A percentile compares a stretch with the other conserved stretches of the same genome.
phyloP scores from a whole-genome alignment of 257 asterid species.

The Solanum lignicaule region DNA sequence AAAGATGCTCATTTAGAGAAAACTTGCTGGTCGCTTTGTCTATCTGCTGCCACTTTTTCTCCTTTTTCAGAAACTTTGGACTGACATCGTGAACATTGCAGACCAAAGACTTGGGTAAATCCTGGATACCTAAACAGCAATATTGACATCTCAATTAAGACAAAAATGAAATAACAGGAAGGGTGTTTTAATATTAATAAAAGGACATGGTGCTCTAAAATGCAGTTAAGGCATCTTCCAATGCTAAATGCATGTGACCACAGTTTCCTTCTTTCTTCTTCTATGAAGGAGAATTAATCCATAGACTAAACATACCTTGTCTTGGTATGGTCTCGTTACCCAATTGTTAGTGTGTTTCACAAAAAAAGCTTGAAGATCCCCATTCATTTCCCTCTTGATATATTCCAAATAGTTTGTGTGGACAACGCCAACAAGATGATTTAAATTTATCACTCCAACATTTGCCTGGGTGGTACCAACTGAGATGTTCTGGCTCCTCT shows the following conservation, averaged over 20 bases:
- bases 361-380: conserved; percentile 80
- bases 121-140: conserved; percentile 62
- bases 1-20: conserved; percentile 91
- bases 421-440: conserved; percentile 86
- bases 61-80: conserved; percentile 78
- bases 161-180: neutral
- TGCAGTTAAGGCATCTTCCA: neutral
- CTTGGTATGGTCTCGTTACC: conserved; percentile 72
- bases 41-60: conserved; percentile 68
- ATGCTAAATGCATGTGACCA: neutral
- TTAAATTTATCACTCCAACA: conserved; percentile 94
- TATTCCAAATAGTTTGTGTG: conserved; percentile 31
- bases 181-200: neutral
- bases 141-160: neutral
- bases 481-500: conserved; percentile 93
- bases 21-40: conserved; percentile 59
- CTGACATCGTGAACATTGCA: conserved; percentile 89
- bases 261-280: neutral
- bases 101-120: conserved; percentile 60
- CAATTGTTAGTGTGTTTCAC: conserved; percentile 84
- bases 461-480: conserved; percentile 93
- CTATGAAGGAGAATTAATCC: neutral
- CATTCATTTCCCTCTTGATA: conserved; percentile 87
- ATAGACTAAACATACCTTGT: conserved; percentile 44
- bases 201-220: neutral